Evolutionary conservation across 2,329 filamentous ascomycete species (phyloP).

Genomic region (Beauveria asiatica): DNA sequence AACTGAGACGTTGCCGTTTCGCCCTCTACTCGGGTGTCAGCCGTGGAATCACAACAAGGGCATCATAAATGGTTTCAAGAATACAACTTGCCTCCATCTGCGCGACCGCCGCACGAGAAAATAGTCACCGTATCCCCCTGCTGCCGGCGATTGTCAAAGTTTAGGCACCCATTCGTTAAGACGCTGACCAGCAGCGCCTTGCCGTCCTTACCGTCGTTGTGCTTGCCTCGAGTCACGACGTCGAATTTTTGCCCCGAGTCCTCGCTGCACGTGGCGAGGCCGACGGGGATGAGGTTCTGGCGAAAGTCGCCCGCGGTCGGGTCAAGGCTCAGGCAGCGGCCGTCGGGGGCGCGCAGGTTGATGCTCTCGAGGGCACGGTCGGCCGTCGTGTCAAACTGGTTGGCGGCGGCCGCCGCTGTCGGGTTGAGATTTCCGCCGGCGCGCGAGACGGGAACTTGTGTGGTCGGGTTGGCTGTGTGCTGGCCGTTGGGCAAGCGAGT

Average conservation of each 20-base stretch:
- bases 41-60: not conserved
- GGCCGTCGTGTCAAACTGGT: constrained; percentile 38
- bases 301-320: constrained; percentile 46
- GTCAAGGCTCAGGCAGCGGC: constrained; percentile 43
- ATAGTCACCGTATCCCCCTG: constrained; percentile 38
- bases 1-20: constrained; percentile 40
- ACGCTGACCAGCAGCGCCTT: constrained; percentile 39
- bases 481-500: constrained; percentile 4
- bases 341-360: constrained; percentile 38
- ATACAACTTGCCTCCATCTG: constrained; percentile 33
- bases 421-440: constrained; percentile 41
- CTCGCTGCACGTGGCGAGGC: constrained; percentile 35
- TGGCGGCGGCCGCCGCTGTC: constrained; percentile 39
- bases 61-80: not conserved
- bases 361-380: constrained; percentile 36
- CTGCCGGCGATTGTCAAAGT: constrained; percentile 36
- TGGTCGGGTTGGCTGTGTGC: constrained; percentile 30
- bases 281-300: constrained; percentile 43
- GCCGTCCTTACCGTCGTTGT: constrained; percentile 35
- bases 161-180: constrained; percentile 43
- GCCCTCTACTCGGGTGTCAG: constrained; percentile 25
- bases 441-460: constrained; percentile 39
- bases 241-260: constrained; percentile 42
- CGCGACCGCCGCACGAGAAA: constrained; percentile 45
- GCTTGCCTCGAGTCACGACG: constrained; percentile 39